Evolutionary conservation across 1,139 yeast genomes (phyloP).

Genomic region (Sugiyamaella pinicola): DNA sequence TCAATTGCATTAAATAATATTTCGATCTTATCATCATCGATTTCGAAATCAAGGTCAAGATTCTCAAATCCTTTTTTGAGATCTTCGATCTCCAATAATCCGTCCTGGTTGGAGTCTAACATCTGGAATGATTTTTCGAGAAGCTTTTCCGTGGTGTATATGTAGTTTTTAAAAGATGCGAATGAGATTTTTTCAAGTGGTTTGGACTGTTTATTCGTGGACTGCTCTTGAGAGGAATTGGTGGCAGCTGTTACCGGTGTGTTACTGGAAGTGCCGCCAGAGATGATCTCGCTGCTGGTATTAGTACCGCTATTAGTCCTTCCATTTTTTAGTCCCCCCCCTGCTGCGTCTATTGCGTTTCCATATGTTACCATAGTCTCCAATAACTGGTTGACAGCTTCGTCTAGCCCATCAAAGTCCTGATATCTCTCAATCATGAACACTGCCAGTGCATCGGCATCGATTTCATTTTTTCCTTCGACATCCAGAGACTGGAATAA

Average conservation of each 20-base stretch:
- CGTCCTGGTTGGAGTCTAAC: constrained; percentile 77
- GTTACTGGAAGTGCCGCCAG: too few relatives aligned
- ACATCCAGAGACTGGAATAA: constrained; percentile 29
- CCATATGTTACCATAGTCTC: constrained; percentile 54
- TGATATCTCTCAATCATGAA: constrained; percentile 35
- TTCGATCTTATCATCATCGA: constrained; percentile 59
- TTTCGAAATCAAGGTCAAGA: constrained; percentile 51
- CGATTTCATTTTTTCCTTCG: constrained; percentile 24
- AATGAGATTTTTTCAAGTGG: constrained; percentile 50
- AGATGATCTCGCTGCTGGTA: too few relatives aligned
- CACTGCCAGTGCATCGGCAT: constrained; percentile 23
- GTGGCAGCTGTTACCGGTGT: too few relatives aligned
- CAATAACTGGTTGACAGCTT: constrained; percentile 58
- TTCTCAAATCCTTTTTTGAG: constrained; percentile 61
- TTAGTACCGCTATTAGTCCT: neutral
- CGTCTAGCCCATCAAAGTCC: constrained; percentile 63
- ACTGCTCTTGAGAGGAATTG: neutral
- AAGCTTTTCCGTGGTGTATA: constrained; percentile 65
- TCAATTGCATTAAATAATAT: constrained; percentile 64
- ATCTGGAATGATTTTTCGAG: constrained; percentile 67
- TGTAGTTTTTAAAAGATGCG: constrained; percentile 62
- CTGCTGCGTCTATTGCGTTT: too few relatives aligned
- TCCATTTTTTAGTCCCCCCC: too few relatives aligned
- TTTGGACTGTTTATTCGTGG: too few relatives aligned
- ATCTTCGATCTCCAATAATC: constrained; percentile 66